Evolutionary conservation across 2,329 filamentous ascomycete genomes (phyloP).

Genomic region (Bipolaris oryzae): DNA sequence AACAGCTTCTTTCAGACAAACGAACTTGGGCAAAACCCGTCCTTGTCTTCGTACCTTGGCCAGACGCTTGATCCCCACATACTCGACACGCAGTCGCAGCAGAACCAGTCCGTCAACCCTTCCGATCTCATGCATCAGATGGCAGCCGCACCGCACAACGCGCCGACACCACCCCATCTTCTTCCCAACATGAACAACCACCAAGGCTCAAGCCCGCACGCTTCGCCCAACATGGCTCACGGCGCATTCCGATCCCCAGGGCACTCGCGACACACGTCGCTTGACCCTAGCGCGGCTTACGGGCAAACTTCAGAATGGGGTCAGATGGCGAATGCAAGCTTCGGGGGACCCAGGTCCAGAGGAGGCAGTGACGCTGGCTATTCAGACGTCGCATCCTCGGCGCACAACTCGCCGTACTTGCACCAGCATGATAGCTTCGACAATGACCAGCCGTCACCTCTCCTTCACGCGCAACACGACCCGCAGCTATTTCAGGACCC

Average conservation of each 20-base stretch:
- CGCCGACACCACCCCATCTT: constrained; percentile 63
- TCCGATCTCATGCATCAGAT: constrained; percentile 58
- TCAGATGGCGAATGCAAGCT: constrained; percentile 60
- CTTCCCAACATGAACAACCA: constrained; percentile 60
- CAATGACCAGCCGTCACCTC: constrained; percentile 76
- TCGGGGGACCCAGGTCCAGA: constrained; percentile 76
- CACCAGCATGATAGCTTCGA: constrained; percentile 81
- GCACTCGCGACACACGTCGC: constrained; percentile 65
- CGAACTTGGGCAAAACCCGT: constrained; percentile 61
- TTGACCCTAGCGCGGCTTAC: constrained; percentile 67
- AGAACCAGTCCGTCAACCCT: constrained; percentile 54
- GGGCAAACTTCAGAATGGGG: constrained; percentile 65
- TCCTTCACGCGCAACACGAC: constrained; percentile 75
- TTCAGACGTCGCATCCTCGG: constrained; percentile 81
- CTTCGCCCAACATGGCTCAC: constrained; percentile 61
- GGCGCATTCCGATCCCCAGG: constrained; percentile 59
- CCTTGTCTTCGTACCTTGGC: constrained; percentile 63
- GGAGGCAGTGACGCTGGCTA: constrained; percentile 79
- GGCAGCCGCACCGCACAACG: constrained; percentile 57
- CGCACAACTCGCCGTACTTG: constrained; percentile 81
- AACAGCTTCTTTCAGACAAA: constrained; percentile 62
- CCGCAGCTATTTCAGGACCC: constrained; percentile 72
- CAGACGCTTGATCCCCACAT: constrained; percentile 53
- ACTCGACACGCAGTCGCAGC: constrained; percentile 49
- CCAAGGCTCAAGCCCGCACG: constrained; percentile 59